Base-by-base conservation (phyloP, 106 monocot genomes). In the Allium fistulosum region DNA sequence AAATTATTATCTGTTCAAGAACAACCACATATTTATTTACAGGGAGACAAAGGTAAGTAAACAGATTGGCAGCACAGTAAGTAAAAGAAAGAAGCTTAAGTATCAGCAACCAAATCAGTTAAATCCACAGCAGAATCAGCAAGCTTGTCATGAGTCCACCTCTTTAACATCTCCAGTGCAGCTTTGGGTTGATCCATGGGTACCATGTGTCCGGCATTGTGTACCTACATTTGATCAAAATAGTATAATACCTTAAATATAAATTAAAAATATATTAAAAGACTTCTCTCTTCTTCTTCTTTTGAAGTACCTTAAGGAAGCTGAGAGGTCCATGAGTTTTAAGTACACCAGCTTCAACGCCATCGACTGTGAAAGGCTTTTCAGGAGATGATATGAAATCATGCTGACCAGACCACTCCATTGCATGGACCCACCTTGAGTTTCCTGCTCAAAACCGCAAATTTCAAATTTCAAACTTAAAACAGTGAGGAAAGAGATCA, bases 161-260 rank as follows among this genome's bases (percentile, higher is more conserved):
- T 87, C 65, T 37, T 83, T 68, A 93, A 51, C 93, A 93, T 93
- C 76, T 89, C 93, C 60, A 93, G 57, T 61, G 89, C 80, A 68
- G 78, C 90, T 76, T 82, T 82, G 0, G 94, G 90, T 50, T 94
- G 94, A 74, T 94, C 90, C 94, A 94, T 94, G 14, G 94, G 90
- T 16, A 94, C 93, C 93, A 94, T 87, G 73, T 94, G 93, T 14
- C 93, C 93, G 2, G 93, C 93, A 76, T 89, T 77, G 69, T 84
- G 88, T 16, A 93, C 88, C 92, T 93, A 57, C 1, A 13, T 57
- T 4, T 4, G 2, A 11, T 13, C 16, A 57, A 57, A 57, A 57
- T 2, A 2, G 37, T 2, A 37, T 37, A 37, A 37, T 37, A 37
- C 37, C 37, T 37, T 37, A 2, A 37, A 37, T 37, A 37, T 37